A percentile compares a stretch with the other conserved stretches of the same genome.
Evolutionary conservation across 768 basidiomycete species (phyloP).

Genomic region (Mycena haematopus): DNA sequence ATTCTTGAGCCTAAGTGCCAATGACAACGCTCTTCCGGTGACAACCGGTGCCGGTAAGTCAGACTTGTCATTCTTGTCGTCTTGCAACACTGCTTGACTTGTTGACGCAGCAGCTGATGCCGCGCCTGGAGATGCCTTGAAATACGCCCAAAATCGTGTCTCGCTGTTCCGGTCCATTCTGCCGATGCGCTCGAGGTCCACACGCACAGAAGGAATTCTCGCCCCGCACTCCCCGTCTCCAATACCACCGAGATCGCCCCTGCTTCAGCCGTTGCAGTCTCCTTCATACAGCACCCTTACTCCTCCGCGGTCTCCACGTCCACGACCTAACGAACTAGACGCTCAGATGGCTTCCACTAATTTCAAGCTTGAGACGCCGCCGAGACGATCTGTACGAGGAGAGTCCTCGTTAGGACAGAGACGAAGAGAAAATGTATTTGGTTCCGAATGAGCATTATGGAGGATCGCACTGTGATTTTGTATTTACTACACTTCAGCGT

Average conservation of each 20-base stretch:
- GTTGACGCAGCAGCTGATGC: constrained; percentile 1
- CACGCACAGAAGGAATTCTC: constrained; percentile 71
- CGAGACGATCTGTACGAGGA: constrained; percentile 41
- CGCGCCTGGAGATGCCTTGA: constrained; percentile 13
- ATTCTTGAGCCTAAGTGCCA: constrained; percentile 95
- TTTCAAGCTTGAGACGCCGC: constrained; percentile 51
- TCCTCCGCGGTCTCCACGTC: constrained; percentile 48
- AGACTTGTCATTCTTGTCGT: constrained; percentile 4
- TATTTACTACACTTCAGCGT: constrained; percentile 11
- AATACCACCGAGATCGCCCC: constrained; percentile 39
- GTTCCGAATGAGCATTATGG: constrained; percentile 11
- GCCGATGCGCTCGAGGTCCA: constrained; percentile 51
- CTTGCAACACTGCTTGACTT: constrained; percentile 4
- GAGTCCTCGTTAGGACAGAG: constrained; percentile 26
- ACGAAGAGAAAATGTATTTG: constrained; percentile 26
- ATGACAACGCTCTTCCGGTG: constrained; percentile 95
- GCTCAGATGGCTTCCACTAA: constrained; percentile 34
- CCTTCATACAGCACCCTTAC: constrained; percentile 34
- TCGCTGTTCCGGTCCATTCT: constrained; percentile 76
- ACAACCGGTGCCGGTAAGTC: constrained; percentile 49
- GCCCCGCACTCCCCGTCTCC: constrained; percentile 62
- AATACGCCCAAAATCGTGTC: constrained; percentile 41
- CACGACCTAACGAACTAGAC: constrained; percentile 43
- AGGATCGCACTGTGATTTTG: constrained; percentile 7
- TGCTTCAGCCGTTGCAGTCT: constrained; percentile 39